Conservation (phyloP, 176 grass and related monocot species). For the Triticum urartu region DNA sequence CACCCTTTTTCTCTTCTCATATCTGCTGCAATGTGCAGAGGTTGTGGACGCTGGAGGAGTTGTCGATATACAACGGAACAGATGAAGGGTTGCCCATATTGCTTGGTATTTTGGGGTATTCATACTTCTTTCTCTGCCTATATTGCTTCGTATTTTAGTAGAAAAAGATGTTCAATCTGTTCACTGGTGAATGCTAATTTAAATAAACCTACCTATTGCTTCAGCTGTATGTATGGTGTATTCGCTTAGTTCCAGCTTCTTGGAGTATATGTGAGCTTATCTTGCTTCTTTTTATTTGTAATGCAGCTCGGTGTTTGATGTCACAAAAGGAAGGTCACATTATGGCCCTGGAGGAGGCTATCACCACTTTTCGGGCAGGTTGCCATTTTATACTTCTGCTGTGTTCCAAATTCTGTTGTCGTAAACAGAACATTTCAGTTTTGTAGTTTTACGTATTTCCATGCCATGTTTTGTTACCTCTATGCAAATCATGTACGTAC, state of each 20-base stretch:
- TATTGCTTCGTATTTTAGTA: background rate
- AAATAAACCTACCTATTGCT: background rate
- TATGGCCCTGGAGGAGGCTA: constrained; percentile 96
- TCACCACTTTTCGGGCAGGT: constrained; percentile 94
- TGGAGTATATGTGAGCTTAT: background rate
- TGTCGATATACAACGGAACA: constrained; percentile 75
- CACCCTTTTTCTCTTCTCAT: background rate
- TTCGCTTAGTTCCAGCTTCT: background rate
- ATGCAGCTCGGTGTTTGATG: constrained; percentile 86
- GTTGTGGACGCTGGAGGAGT: constrained; percentile 66
- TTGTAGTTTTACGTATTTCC: background rate
- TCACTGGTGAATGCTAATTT: background rate
- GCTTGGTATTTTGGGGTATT: constrained; percentile 81
- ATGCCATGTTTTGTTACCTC: background rate
- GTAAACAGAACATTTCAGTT: background rate
- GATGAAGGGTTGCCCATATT: constrained; percentile 68
- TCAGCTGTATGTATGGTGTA: background rate
- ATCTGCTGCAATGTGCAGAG: constrained; percentile 48
- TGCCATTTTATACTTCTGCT: constrained; percentile 6
- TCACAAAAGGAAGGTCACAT: constrained; percentile 87
- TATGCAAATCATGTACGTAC: background rate
- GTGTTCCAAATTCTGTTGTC: background rate
- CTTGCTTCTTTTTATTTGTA: background rate
- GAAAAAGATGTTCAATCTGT: background rate
- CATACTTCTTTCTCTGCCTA: background rate